Evolutionary conservation across 164 flowering plant genomes (phyloP).

Genomic region (Pachysandra terminalis): DNA sequence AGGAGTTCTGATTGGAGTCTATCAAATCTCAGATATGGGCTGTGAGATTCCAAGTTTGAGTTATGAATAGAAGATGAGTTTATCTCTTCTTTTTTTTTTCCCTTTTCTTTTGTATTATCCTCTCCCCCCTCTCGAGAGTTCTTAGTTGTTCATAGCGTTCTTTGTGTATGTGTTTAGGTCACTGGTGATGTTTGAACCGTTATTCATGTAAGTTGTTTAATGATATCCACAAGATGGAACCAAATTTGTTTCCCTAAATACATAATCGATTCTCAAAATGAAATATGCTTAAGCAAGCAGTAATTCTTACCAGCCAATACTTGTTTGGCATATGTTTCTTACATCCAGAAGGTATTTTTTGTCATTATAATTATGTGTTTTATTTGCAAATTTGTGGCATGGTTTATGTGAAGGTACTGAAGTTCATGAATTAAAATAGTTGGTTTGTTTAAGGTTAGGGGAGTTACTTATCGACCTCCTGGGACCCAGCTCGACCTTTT

Average conservation of each 20-base stretch:
- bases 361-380: not conserved
- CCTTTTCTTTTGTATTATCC: too few species aligned
- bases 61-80: too few species aligned
- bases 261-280: not conserved
- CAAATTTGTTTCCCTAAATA: not conserved
- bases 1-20: too few species aligned
- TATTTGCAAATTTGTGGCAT: not conserved
- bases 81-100: too few species aligned
- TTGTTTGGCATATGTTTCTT: not conserved
- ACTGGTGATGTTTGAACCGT: not conserved
- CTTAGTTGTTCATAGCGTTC: not conserved
- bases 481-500: slow-evolving; percentile 78
- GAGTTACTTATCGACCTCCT: slow-evolving; percentile 69
- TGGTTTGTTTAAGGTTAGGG: slow-evolving; percentile 51
- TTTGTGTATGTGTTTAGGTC: not conserved
- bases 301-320: not conserved
- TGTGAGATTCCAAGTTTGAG: too few species aligned
- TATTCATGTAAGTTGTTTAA: not conserved
- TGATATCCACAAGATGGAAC: not conserved
- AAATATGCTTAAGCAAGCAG: too few species aligned
- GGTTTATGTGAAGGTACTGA: not conserved
- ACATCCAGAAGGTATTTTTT: not conserved
- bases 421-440: not conserved
- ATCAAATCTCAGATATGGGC: too few species aligned
- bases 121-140: too few species aligned